Evolutionary conservation across 441 rosid species (phyloP), one percentile per base, ranked within the genome.

Genomic region (Theobroma grandiflorum): DNA sequence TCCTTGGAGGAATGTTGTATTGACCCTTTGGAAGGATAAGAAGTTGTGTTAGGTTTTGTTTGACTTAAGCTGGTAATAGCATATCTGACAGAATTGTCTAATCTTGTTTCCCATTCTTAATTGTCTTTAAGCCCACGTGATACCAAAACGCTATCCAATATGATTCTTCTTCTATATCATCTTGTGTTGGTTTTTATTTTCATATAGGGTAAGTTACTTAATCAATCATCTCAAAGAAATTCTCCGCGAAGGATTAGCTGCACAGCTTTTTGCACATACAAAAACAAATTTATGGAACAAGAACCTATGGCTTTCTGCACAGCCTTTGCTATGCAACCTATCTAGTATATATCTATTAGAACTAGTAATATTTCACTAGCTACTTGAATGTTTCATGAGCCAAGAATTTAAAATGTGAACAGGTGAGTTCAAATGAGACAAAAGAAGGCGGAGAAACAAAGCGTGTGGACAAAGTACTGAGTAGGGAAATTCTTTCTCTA

Each of bases 101-200:
- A 80, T 82, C 78, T 70, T 79, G 80, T 85, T 79, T 69, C 84
- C 76, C 74, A 58, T 61, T 76, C 74, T 85, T 80, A 66, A 59
- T 63, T 80, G 43, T 65, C 71, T 31, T 59, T 53, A 59, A 65
- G 1, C 43, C 42, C 76, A 6, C 7, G 9, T 9, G 49, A 15
- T 45, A 33, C 20, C n/a, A 59, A 53, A 77, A 7, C 15, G 0
- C 10, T 8, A 61, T 63, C 70, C 50, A 1, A 37, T 26, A 22
- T 37, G 42, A 67, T 74, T 68, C 63, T 49, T 76, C 49, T 35
- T 66, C 37, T 6, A 79, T 6, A 14, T 72, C 78, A 18, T 55
- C 68, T 71, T 63, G 12, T 64, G 37, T 70, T 63, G 20, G 10
- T 35, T 14, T 55, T 58, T 64, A 70, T 53, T 69, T 78, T 67